Percentiles rank a stretch among this genome's conserved stretches.
These are phyloP conservation scores for Discostella pseudostelligera DNA, from an alignment of 108 stramenopile species.

Conservation along the genomic window DNA sequence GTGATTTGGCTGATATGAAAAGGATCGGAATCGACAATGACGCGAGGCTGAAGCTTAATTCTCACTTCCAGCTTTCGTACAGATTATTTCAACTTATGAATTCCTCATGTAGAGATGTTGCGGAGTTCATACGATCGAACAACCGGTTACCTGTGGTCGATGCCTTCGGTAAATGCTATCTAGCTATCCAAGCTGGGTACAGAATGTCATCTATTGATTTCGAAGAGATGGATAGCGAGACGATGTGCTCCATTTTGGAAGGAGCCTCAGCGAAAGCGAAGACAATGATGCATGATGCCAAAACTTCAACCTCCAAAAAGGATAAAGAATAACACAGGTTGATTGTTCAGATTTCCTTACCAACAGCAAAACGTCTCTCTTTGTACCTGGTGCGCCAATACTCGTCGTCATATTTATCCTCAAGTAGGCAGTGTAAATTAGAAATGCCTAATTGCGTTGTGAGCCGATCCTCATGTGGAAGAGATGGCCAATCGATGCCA, in stretches of 20 bases:
- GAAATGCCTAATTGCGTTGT: conserved; percentile 9
- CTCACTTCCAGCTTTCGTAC: conserved; percentile 60
- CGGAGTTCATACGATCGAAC: conserved; percentile 37
- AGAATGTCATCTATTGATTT: conserved; percentile 36
- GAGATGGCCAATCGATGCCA: conserved; percentile 1
- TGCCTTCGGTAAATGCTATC: conserved; percentile 60
- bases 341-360: neutral
- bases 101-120: conserved; percentile 53
- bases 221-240: conserved; percentile 28
- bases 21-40: conserved; percentile 35
- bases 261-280: conserved; percentile 29
- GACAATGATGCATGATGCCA: conserved; percentile 20
- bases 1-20: conserved; percentile 53
- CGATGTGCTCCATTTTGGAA: conserved; percentile 34
- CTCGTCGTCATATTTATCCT: neutral
- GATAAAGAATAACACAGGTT: neutral
- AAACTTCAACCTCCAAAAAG: conserved; percentile 6
- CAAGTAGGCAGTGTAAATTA: conserved; percentile 11
- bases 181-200: conserved; percentile 43
- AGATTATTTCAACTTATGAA: conserved; percentile 68
- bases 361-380: neutral
- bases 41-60: conserved; percentile 17
- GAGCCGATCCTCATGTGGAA: conserved; percentile 7
- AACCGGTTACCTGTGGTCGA: conserved; percentile 53
- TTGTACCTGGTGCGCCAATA: conserved; percentile 6